Base-by-base conservation (phyloP, 2,329 filamentous ascomycete genomes). In the Hypoxylon sp. region DNA sequence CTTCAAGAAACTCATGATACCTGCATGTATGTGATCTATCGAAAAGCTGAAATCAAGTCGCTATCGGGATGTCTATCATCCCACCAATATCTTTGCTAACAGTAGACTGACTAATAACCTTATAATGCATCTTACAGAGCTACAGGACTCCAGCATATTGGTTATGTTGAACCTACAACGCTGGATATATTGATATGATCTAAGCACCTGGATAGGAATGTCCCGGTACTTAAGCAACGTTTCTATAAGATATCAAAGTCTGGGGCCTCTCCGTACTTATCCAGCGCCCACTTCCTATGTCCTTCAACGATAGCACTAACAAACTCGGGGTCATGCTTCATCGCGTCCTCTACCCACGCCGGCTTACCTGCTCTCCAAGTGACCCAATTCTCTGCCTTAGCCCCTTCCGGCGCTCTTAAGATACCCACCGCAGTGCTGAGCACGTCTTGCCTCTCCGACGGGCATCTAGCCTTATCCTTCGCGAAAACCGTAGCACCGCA, bases 401-500 rank as follows among this genome's bases (percentile, higher is more conserved):
- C 70, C 0, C 83, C 83, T 60, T 82, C 82, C 0, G 81, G 80
- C 2, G 82, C 82, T 60, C 82, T 76, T 59, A 86, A 63, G 1
- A 85, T 73, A 1, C 83, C 83, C 1, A 80, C 78, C 0, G 83
- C 79, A 2, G 86, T 61, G 50, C 84, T 80, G 1, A 84, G 75
- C 9, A 85, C 68, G 43, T 77, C 75, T 61, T 76, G 72, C 23
- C 76, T 70, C n/a, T 75, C 77, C 1, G 68, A 69, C 7, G 75
- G 75, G 4, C 70, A 75, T 38, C 79, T 72, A 0, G 71, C 63
- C 2, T 75, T 75, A 23, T 67, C 66, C 3, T 74, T 72, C 51
- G 73, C 82, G 53, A 85, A 81, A 11, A 82, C 75, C 0, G 80
- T 84, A 2, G 84, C 83, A 2, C 84, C 82, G 52, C 84, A 86